These are phyloP conservation scores for Xylariaceae sp. DNA, from an alignment of 2,329 filamentous ascomycete genomes.

Conservation along the genomic window DNA sequence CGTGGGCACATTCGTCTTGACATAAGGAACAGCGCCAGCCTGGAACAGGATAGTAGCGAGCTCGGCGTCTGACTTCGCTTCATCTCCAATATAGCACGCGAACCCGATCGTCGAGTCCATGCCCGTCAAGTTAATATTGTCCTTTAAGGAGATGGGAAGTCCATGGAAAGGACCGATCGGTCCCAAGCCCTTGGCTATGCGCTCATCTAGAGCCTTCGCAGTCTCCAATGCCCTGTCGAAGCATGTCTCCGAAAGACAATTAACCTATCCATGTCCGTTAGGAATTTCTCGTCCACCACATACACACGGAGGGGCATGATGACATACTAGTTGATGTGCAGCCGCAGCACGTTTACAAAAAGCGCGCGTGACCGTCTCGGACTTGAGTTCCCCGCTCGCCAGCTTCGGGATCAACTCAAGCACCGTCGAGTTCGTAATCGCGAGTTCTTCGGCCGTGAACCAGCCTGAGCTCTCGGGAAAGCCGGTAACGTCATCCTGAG, in stretches of 20 bases:
- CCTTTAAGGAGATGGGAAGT: constrained; percentile 62
- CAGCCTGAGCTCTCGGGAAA: constrained; percentile 55
- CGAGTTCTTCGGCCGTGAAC: constrained; percentile 44
- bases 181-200: constrained; percentile 42
- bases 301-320: background rate
- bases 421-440: constrained; percentile 34
- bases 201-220: constrained; percentile 45
- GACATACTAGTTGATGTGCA: constrained; percentile 34
- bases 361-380: constrained; percentile 33
- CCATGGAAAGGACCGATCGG: constrained; percentile 59
- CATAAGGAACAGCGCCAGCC: constrained; percentile 50
- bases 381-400: constrained; percentile 34
- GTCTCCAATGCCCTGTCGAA: constrained; percentile 47
- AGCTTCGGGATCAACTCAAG: constrained; percentile 33
- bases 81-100: constrained; percentile 53
- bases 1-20: constrained; percentile 54
- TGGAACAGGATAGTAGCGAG: constrained; percentile 39
- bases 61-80: constrained; percentile 40
- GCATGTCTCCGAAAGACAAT: constrained; percentile 49
- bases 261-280: constrained; percentile 31
- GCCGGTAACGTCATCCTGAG: constrained; percentile 49
- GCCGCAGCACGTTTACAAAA: constrained; percentile 37
- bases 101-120: constrained; percentile 60
- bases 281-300: background rate
- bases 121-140: constrained; percentile 60